These are phyloP conservation scores for Lentinula sp. DNA, from an alignment of 768 basidiomycete genomes.

Conservation along the genomic window DNA sequence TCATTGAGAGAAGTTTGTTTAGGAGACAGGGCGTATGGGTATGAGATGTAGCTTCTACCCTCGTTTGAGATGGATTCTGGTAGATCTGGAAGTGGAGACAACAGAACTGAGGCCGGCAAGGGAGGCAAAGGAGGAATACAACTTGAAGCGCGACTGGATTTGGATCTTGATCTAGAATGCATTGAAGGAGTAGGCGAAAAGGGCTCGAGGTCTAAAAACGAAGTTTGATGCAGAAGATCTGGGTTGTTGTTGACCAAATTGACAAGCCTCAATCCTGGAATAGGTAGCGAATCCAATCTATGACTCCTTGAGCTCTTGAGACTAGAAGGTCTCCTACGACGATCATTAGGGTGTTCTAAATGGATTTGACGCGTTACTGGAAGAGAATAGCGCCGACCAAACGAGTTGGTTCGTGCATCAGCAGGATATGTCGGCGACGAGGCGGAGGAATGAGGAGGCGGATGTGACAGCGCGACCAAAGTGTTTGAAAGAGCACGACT, in stretches of 20 bases:
- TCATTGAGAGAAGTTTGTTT: not conserved
- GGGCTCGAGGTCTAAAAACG: slow-evolving; percentile 2
- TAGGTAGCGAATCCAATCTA: slow-evolving; percentile 5
- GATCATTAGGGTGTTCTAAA: slow-evolving; percentile 6
- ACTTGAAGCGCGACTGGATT: not conserved
- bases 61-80: not conserved
- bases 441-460: not conserved
- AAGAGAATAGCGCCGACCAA: slow-evolving; percentile 24
- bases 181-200: not conserved
- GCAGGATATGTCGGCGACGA: slow-evolving; percentile 2
- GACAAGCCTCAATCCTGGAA: slow-evolving; percentile 19
- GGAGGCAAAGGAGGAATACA: slow-evolving; percentile 1
- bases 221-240: not conserved
- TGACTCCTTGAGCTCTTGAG: slow-evolving; percentile 16
- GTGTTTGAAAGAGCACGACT: slow-evolving; percentile 3
- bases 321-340: slow-evolving; percentile 18
- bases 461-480: not conserved
- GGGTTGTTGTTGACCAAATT: slow-evolving; percentile 4
- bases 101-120: slow-evolving; percentile 1
- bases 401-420: not conserved
- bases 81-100: slow-evolving; percentile 3
- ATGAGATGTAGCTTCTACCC: slow-evolving; percentile 17
- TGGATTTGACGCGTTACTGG: slow-evolving; percentile 12
- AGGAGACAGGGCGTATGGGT: slow-evolving; percentile 21
- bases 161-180: not conserved